A percentile compares a stretch with the other conserved stretches of the same genome.
These are phyloP conservation scores for Eucalyptus regnans DNA, from an alignment of 345 rosid genomes.

Conservation along the genomic window DNA sequence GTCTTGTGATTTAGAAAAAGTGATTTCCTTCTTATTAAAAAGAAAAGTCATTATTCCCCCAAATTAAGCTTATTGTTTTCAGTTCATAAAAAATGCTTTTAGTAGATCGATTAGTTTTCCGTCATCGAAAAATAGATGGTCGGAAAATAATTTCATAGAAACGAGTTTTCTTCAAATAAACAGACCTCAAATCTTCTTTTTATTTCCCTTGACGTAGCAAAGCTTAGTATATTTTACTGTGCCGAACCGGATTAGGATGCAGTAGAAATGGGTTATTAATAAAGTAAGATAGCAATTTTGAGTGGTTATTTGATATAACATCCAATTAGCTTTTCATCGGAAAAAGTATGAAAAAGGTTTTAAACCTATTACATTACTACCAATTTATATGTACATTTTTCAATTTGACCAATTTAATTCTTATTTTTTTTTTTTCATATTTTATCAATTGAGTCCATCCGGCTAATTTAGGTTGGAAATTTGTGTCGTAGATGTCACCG, in stretches of 20 bases:
- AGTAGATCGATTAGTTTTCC: no score
- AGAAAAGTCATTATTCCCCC: fast-evolving
- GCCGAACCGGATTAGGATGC: fast-evolving
- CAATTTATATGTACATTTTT: no score
- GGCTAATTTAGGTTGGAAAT: fast-evolving
- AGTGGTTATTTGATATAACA: not conserved
- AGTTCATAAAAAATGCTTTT: no score
- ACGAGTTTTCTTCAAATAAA: no score
- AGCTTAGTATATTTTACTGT: fast-evolving
- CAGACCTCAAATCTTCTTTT: no score
- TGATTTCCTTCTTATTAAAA: no score
- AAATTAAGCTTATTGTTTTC: no score
- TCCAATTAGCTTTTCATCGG: not conserved
- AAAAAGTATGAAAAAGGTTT: fast-evolving
- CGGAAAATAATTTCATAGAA: fast-evolving
- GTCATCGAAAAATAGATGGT: no score
- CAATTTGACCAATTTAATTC: no score
- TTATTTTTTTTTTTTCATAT: fast-evolving
- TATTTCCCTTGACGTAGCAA: not conserved
- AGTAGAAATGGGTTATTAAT: not conserved
- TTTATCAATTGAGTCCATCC: fast-evolving
- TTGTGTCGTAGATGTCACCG: fast-evolving
- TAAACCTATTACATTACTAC: fast-evolving
- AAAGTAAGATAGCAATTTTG: not conserved
- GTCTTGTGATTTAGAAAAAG: fast-evolving